phyloP scores from a whole-genome alignment of 2,329 filamentous ascomycete species.

The Ceratocystis harringtonii region DNA sequence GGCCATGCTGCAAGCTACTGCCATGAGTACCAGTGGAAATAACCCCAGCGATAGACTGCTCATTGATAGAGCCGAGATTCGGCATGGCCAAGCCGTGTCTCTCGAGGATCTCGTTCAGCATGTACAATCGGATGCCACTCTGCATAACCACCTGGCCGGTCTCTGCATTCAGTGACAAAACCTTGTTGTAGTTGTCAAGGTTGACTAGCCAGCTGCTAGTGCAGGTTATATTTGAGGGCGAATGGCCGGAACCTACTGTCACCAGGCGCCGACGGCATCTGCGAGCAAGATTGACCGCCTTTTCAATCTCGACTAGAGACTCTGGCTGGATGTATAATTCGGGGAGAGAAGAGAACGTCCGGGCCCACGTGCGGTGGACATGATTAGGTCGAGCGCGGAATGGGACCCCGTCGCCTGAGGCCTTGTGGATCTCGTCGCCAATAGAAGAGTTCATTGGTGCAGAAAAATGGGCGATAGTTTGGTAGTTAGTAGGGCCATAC shows the following conservation, averaged over 20 bases:
- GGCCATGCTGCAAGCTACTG: constrained; percentile 66
- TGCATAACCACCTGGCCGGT: constrained; percentile 60
- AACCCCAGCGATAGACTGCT: constrained; percentile 82
- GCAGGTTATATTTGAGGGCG: constrained; percentile 80
- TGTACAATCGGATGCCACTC: constrained; percentile 71
- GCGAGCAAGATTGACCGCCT: constrained; percentile 65
- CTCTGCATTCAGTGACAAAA: constrained; percentile 53
- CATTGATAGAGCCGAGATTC: constrained; percentile 87
- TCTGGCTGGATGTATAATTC: constrained; percentile 84
- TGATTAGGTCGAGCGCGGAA: constrained; percentile 63
- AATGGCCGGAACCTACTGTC: constrained; percentile 81
- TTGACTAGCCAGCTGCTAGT: constrained; percentile 92
- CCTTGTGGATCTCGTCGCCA: constrained; percentile 12
- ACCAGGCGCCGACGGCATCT: constrained; percentile 68
- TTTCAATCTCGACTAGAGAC: constrained; percentile 66
- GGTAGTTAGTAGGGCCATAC: no score
- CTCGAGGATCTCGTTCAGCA: constrained; percentile 60
- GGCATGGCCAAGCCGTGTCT: constrained; percentile 67
- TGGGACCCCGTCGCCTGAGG: constrained; percentile 32
- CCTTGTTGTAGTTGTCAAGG: constrained; percentile 63
- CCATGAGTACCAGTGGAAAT: constrained; percentile 91
- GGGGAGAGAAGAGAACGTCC: constrained; percentile 75
- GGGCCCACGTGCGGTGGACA: constrained; percentile 84
- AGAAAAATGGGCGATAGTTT: neutral
- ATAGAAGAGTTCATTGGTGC: constrained; percentile 9